Evolutionary conservation across 208 protist species (phyloP), one percentile per base, ranked within the genome.

Genomic region (Tritrichomonas foetus): DNA sequence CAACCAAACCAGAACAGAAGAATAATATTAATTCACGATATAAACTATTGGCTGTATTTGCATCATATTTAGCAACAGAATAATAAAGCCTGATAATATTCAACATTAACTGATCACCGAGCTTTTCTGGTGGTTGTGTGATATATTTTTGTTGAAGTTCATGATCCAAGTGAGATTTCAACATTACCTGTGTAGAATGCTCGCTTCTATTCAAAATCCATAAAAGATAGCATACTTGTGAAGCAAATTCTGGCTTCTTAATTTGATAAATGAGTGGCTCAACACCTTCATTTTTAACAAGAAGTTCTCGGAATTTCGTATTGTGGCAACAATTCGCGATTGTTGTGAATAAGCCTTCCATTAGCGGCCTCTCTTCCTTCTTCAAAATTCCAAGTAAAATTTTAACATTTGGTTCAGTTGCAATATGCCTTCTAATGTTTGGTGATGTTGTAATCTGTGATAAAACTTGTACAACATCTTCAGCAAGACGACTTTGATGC

Each of bases 311-410:
- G 47, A 89, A 89, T n/a, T 53, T 53, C 9, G 41, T 89, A 30
- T 89, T 89, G 16, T 89, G 13, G n/a, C 78, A 89, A n/a, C 78
- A 89, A 47, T 89, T 89, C 1, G 78, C 78, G 3, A 89, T 89
- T 61, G 47, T 89, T 39, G 78, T 89, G 47, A 89, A 89, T 8
- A 89, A 36, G 39, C 41, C 47, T 5, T 30, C 41, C 78, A 89
- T 89, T 14, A 89, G 14, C 20, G 41, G 78, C 39, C 16, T 13
- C 30, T 89, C 78, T 11, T 89, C 78, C 1, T 47, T 47, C 20
- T 57, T 89, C 0, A 89, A 16, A n/a, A 89, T 89, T n/a, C 57
- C 47, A 20, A 89, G 25, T 20, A 89, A 57, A 39, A 57, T 89
- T 14, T 53, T 39, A 39, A 89, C 78, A 8, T 25, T 89, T 47